These are phyloP conservation scores for Aristolochia contorta DNA, from an alignment of 164 flowering plant genomes.

Conservation along the genomic window DNA sequence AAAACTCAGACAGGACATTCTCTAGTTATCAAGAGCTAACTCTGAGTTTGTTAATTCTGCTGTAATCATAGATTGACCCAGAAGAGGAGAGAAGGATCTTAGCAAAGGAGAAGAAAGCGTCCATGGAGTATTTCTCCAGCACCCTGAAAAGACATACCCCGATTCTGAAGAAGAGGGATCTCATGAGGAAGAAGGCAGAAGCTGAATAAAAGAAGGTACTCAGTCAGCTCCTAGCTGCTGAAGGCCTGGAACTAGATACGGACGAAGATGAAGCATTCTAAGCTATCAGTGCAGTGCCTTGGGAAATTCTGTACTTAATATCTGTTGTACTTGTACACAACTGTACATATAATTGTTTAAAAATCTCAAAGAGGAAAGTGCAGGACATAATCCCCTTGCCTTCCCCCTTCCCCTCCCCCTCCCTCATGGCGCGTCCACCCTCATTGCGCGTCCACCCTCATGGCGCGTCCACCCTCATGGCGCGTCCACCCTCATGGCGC, in stretches of 20 bases:
- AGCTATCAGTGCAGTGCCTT: neutral
- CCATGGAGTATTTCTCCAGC: slow-evolving; percentile 47
- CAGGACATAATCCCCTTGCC: too few species aligned
- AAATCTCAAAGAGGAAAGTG: too few species aligned
- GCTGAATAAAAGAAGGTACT: slow-evolving; percentile 59
- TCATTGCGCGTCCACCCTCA: too few species aligned
- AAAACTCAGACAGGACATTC: too few species aligned
- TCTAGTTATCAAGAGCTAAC: too few species aligned
- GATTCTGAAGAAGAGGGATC: slow-evolving; percentile 76
- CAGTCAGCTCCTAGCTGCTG: slow-evolving; percentile 71
- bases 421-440: too few species aligned
- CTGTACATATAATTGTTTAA: slow-evolving; percentile 19
- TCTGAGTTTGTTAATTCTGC: too few species aligned
- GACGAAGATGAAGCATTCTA: slow-evolving; percentile 44
- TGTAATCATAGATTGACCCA: slow-evolving; percentile 53
- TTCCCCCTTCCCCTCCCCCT: too few species aligned
- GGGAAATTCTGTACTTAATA: slow-evolving; percentile 1
- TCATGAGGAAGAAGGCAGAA: slow-evolving; percentile 78
- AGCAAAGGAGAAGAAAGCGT: slow-evolving; percentile 76
- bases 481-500: too few species aligned
- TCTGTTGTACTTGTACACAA: slow-evolving; percentile 11
- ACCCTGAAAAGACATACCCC: slow-evolving; percentile 81
- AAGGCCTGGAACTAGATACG: slow-evolving; percentile 82
- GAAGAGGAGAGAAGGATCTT: slow-evolving; percentile 80
- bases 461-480: too few species aligned